A percentile compares a stretch with the other conserved stretches of the same genome.
These are phyloP conservation scores for Arthromyces matolae DNA, from an alignment of 768 basidiomycete genomes.

Conservation along the genomic window DNA sequence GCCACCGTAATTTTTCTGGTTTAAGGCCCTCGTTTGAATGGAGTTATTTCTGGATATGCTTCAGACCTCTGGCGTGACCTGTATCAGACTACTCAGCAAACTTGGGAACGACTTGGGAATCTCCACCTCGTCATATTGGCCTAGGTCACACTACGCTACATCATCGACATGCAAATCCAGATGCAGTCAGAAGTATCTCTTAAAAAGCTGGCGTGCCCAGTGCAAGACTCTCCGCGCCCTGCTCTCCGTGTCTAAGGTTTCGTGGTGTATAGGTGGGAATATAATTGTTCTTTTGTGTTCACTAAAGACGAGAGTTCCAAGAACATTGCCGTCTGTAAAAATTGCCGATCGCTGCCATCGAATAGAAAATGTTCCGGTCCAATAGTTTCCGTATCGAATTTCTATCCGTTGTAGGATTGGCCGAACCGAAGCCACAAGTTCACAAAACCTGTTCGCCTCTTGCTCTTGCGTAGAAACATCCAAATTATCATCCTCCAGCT, in stretches of 20 bases:
- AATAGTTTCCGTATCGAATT: conserved; percentile 28
- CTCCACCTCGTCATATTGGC: not conserved
- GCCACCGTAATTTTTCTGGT: conserved; percentile 44
- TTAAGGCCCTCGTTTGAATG: conserved; percentile 52
- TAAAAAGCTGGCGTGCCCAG: conserved; percentile 38
- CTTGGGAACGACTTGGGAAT: too few species aligned
- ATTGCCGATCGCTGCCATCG: conserved; percentile 22
- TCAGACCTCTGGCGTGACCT: conserved; percentile 42
- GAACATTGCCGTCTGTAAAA: conserved; percentile 13
- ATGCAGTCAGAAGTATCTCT: too few species aligned
- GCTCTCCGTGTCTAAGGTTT: not conserved
- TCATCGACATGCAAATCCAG: too few species aligned
- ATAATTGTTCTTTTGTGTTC: conserved; percentile 28
- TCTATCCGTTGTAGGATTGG: conserved; percentile 20
- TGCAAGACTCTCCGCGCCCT: not conserved
- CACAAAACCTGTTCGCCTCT: conserved; percentile 21
- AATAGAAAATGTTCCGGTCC: conserved; percentile 28
- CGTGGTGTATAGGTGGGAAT: conserved; percentile 12
- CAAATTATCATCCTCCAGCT: conserved; percentile 19
- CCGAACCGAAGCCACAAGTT: conserved; percentile 19
- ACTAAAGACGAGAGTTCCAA: conserved; percentile 27
- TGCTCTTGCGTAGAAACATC: conserved; percentile 21
- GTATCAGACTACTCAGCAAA: too few species aligned
- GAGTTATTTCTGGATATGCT: conserved; percentile 40
- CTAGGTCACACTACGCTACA: too few species aligned